A percentile compares a stretch with the other conserved stretches of the same genome.
Evolutionary conservation across 2,329 filamentous ascomycete genomes (phyloP).

Genomic region (Rutstroemia sp.): DNA sequence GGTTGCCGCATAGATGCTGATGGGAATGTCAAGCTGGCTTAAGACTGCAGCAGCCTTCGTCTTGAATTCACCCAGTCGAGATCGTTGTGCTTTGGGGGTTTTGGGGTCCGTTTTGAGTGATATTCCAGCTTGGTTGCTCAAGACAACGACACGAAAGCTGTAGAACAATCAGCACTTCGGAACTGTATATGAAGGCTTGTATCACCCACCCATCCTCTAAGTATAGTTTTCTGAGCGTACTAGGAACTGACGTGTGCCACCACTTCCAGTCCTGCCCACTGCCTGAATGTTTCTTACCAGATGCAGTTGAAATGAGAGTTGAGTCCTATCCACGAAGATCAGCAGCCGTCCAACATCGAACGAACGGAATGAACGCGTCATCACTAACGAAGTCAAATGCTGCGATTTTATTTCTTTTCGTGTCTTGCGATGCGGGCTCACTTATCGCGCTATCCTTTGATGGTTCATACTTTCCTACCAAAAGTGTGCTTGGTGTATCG

Average conservation of each 20-base stretch:
- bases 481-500: constrained; percentile 48
- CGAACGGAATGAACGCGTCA: background rate
- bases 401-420: constrained; percentile 52
- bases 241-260: constrained; percentile 72
- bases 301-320: constrained; percentile 73
- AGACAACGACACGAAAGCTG: constrained; percentile 67
- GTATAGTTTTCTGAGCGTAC: constrained; percentile 58
- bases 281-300: constrained; percentile 69
- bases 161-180: constrained; percentile 1
- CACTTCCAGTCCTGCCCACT: constrained; percentile 83
- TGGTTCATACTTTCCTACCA: constrained; percentile 66
- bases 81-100: constrained; percentile 55
- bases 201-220: constrained; percentile 53
- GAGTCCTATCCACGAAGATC: constrained; percentile 54
- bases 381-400: constrained; percentile 58
- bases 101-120: constrained; percentile 69
- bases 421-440: constrained; percentile 1
- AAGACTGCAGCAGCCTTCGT: constrained; percentile 66
- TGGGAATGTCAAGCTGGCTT: constrained; percentile 63
- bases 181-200: constrained; percentile 1
- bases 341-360: background rate
- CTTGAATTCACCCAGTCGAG: constrained; percentile 74
- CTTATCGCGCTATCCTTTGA: constrained; percentile 27
- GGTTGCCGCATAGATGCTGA: constrained; percentile 80
- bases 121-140: constrained; percentile 87